These are phyloP conservation scores for Psilocybe tampanensis DNA, from an alignment of 768 basidiomycete genomes.

Conservation along the genomic window DNA sequence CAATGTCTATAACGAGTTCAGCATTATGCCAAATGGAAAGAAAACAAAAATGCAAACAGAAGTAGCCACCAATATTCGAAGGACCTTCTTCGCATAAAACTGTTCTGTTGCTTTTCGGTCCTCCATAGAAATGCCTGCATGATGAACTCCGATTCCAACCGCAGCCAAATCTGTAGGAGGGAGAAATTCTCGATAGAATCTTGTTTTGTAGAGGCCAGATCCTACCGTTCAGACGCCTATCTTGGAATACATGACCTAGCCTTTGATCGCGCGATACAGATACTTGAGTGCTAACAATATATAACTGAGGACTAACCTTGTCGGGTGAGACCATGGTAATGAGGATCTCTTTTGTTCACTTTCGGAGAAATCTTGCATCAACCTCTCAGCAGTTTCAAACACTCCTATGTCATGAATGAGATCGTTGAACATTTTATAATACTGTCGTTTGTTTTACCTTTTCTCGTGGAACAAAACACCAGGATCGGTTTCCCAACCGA, in stretches of 20 bases:
- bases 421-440: neutral
- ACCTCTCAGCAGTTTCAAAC: constrained; percentile 69
- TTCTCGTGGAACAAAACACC: constrained; percentile 88
- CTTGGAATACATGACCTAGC: constrained; percentile 56
- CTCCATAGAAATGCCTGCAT: constrained; percentile 78
- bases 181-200: neutral
- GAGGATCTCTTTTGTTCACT: constrained; percentile 46
- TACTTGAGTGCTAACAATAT: neutral
- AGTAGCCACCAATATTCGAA: constrained; percentile 78
- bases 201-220: neutral
- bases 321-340: constrained; percentile 72
- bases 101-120: constrained; percentile 79
- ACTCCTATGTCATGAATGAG: constrained; percentile 41
- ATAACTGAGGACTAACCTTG: constrained; percentile 39
- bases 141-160: constrained; percentile 86
- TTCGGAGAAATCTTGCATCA: constrained; percentile 73
- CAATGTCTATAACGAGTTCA: constrained; percentile 61
- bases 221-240: constrained; percentile 67
- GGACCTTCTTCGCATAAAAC: constrained; percentile 61
- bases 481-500: constrained; percentile 82
- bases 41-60: constrained; percentile 50
- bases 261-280: constrained; percentile 36
- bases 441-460: constrained; percentile 67
- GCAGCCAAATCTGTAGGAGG: constrained; percentile 55
- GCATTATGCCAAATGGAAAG: neutral